Conservation (phyloP, 177 flowering plant genomes). For the Vitis hybrid region DNA sequence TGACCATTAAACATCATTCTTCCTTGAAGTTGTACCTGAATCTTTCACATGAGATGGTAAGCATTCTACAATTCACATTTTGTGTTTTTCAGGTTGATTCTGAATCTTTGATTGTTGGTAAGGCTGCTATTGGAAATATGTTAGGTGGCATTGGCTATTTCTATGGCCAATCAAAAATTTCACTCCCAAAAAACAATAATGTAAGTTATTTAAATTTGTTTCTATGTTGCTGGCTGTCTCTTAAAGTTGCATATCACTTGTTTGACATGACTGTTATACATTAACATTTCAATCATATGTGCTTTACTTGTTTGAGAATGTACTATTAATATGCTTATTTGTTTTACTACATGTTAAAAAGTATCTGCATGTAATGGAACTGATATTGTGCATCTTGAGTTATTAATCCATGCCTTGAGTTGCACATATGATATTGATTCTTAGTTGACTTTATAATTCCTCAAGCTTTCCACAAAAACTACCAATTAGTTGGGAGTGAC, state of each 20-base stretch:
- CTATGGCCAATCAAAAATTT: slow-evolving; percentile 88
- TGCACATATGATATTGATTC: too few relatives aligned
- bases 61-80: slow-evolving; percentile 8
- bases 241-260: not conserved
- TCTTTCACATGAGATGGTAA: not conserved
- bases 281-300: not conserved
- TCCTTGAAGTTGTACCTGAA: not conserved
- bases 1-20: not conserved
- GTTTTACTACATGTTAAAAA: too few relatives aligned
- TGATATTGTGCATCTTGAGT: too few relatives aligned
- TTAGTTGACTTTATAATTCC: too few relatives aligned
- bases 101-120: slow-evolving; percentile 60
- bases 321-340: not conserved
- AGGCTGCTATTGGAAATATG: slow-evolving; percentile 83
- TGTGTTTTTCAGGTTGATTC: slow-evolving; percentile 57
- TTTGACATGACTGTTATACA: not conserved
- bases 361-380: too few relatives aligned
- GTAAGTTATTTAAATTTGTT: slow-evolving; percentile 46
- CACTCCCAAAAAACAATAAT: slow-evolving; percentile 42
- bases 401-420: too few relatives aligned
- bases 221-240: not conserved
- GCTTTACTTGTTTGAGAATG: not conserved
- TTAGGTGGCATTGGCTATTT: slow-evolving; percentile 97
- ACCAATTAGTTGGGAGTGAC: too few relatives aligned
- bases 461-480: too few relatives aligned